Evolutionary conservation across 179 eudicot genomes (phyloP).

Genomic region (Drosera spatulata): DNA sequence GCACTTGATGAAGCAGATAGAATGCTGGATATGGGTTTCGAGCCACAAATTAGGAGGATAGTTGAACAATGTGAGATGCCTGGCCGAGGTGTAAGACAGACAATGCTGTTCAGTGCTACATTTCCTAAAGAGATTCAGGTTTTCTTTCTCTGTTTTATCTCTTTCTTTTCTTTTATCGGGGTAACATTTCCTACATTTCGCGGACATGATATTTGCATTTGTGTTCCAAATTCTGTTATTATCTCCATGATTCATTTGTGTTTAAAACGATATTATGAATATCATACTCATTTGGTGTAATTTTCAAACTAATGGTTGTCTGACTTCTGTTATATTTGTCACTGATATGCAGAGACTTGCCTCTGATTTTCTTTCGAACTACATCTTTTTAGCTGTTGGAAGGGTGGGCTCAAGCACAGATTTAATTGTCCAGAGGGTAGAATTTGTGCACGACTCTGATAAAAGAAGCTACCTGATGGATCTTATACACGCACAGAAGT

Average conservation of each 20-base stretch:
- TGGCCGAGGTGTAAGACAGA: slow-evolving; percentile 68
- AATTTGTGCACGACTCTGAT: slow-evolving; percentile 81
- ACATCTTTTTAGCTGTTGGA: slow-evolving; percentile 94
- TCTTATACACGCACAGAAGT: slow-evolving; percentile 91
- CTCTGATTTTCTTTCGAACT: slow-evolving; percentile 74
- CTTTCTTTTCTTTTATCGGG: not conserved
- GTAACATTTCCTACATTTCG: not conserved
- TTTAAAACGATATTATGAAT: too few species aligned
- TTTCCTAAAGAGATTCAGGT: slow-evolving; percentile 98
- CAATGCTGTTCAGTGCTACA: slow-evolving; percentile 93
- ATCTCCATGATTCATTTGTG: too few species aligned
- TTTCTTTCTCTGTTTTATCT: not conserved
- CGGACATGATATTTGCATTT: too few species aligned
- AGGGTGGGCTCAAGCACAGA: slow-evolving; percentile 99
- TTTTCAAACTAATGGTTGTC: not conserved
- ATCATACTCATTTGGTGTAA: not conserved
- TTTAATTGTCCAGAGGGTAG: slow-evolving; percentile 89
- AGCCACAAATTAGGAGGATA: slow-evolving; percentile 90
- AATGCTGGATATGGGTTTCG: slow-evolving; percentile 94
- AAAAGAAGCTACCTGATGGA: slow-evolving; percentile 98
- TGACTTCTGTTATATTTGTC: not conserved
- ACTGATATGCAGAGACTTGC: slow-evolving; percentile 75
- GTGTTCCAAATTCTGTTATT: too few species aligned
- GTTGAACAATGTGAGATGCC: slow-evolving; percentile 93
- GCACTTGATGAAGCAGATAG: slow-evolving; percentile 93